A percentile compares a stretch with the other conserved stretches of the same genome.
Evolutionary conservation across 2,329 filamentous ascomycete genomes (phyloP).

Genomic region (Aphanoascus verrucosus): DNA sequence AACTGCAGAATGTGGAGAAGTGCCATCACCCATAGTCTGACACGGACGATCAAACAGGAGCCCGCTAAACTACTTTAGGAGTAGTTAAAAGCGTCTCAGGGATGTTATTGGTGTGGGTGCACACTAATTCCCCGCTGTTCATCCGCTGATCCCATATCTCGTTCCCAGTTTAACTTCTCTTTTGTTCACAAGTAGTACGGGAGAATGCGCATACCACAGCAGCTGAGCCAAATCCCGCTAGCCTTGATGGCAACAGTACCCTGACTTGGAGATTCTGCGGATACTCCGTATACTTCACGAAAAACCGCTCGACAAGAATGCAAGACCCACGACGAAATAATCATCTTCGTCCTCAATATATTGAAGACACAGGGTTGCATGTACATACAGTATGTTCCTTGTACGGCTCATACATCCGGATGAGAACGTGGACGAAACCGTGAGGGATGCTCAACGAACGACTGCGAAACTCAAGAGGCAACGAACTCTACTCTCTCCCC

Average conservation of each 20-base stretch:
- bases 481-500: not conserved
- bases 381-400: too few relatives aligned
- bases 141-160: not conserved
- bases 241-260: not conserved
- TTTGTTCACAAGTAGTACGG: not conserved
- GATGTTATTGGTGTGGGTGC: slow-evolving; percentile 4
- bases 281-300: not conserved
- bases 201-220: not conserved
- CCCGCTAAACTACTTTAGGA: slow-evolving; percentile 4
- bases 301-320: not conserved
- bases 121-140: slow-evolving; percentile 3
- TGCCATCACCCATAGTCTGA: slow-evolving; percentile 5
- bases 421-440: not conserved
- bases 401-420: not conserved
- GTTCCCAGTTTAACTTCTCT: not conserved
- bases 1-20: slow-evolving; percentile 1
- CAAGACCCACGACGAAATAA: too few relatives aligned
- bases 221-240: not conserved
- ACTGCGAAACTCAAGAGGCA: not conserved
- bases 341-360: too few relatives aligned
- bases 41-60: slow-evolving; percentile 13
- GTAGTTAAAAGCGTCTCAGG: not conserved
- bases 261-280: not conserved
- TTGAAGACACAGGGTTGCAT: too few relatives aligned
- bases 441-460: not conserved